Base-by-base conservation (phyloP, 768 basidiomycete species). In the Fomitopsis serialis region DNA sequence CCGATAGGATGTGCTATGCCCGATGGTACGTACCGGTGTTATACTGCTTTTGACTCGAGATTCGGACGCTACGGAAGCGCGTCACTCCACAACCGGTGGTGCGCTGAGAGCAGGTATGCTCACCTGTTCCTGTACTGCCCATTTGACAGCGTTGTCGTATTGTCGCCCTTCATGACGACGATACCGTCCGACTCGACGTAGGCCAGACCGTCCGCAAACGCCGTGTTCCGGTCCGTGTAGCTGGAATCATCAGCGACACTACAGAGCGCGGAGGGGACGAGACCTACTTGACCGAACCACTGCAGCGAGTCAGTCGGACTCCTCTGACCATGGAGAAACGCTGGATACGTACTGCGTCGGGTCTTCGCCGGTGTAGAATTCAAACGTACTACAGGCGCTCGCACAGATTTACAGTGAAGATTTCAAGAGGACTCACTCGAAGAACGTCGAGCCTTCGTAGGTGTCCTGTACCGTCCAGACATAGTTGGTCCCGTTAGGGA, bases 111-210 rank as follows among this genome's bases (percentile, higher is more conserved):
- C 47, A 7, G 21, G 37, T 22, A 19, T 3, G 50, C 25, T 37
- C 50, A 85, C 88, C 89, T 90, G 56, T 77, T 73, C 43, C 89
- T 77, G 57, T 76, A 74, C 52, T 75, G 71, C 24, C 85, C 86
- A 34, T 70, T 46, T 7, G 72, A 58, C 22, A 91, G 67, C 69
- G 67, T 71, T 15, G 76, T 84, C 1, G 78, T 83, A 62, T 88
- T 74, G 56, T 92, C 89, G 12, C 85, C 87, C 63, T 84, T 81
- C 87, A 92, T 91, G 19, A 89, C 75, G 34, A 87, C 83, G 27
- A 74, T 77, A 35, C 77, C 78, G 63, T 84, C 73, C 21, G 74
- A 73, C 12, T 77, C 71, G 13, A 85, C 75, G 63, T 76, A 88
- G 1, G 78, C 80, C 8, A 90, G 75, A 43, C 75, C 70, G 37